Base-by-base conservation (phyloP, 495 filamentous ascomycete species). In the Pyrenopolyporus hunteri region DNA sequence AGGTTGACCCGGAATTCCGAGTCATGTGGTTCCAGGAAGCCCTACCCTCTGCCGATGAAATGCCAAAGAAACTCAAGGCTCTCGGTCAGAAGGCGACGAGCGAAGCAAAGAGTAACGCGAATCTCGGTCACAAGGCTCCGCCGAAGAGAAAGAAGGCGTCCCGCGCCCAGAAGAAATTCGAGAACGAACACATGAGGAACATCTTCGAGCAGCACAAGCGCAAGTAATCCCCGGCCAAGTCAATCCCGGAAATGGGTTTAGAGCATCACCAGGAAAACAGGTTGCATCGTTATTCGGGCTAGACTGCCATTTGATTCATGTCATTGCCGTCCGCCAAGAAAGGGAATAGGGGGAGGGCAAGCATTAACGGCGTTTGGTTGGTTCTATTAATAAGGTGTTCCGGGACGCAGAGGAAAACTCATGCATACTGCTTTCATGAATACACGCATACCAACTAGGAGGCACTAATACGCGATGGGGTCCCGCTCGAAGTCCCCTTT, bases 121-220 rank as follows among this genome's bases (percentile, higher is more conserved):
- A 84, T 62, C 70, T 76, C 16, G 76, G 80, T 36, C 74, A 81
- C 60, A 88, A 87, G 66, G 80, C 79, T 39, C 82, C 82, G 63
- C 88, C 89, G 48, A 84, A 85, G 78, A 83, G 87, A 73, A 85
- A 87, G 82, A 89, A 85, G 83, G 78, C 79, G 53, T 77, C 77
- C 44, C 85, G 84, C 59, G 85, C 87, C 54, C 90, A 89, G 20
- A 95, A 92, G 81, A 68, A 63, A 19, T 88, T 88, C 33, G 97
- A 92, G 42, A 98, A 98, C 69, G 87, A 84, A 26, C 94, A 98
- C 71, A 96, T 98, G 94, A 82, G 80, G 67, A 86, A 89, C 60
- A 83, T 98, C 39, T 76, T 98, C 57, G 87, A 89, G 75, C 92
- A 97, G 68, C 95, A 88, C 72, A 78, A 73, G 65, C 70, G 72